Conservation (phyloP, 2,329 filamentous ascomycete species). For the Bipolaris sorokiniana region DNA sequence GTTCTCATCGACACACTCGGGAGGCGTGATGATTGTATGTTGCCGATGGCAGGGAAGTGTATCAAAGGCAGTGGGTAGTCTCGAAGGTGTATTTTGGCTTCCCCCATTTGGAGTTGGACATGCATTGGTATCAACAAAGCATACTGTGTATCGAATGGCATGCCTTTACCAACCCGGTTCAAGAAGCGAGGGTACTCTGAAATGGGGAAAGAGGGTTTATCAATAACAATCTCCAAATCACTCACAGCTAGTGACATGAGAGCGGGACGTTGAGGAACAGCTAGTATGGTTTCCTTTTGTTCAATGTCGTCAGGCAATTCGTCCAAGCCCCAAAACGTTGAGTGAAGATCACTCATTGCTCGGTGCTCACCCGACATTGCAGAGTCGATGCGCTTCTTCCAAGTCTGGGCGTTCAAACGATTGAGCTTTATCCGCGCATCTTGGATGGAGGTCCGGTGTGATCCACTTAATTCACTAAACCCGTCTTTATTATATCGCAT, state of each 20-base stretch:
- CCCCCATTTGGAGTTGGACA: slow-evolving; percentile 86
- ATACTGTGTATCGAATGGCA: slow-evolving; percentile 91
- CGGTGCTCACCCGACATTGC: slow-evolving; percentile 72
- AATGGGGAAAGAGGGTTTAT: slow-evolving; percentile 91
- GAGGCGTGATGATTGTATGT: slow-evolving; percentile 77
- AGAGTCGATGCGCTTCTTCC: slow-evolving; percentile 88
- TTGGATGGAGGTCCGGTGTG: slow-evolving; percentile 73
- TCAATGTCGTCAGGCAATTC: slow-evolving; percentile 80
- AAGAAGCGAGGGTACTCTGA: slow-evolving; percentile 83
- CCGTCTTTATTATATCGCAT: slow-evolving; percentile 80
- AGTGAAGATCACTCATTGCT: slow-evolving; percentile 78
- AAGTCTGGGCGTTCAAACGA: slow-evolving; percentile 83
- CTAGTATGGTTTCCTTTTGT: slow-evolving; percentile 82
- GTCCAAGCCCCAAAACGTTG: slow-evolving; percentile 81
- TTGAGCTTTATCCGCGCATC: slow-evolving; percentile 79
- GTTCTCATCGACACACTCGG: slow-evolving; percentile 84
- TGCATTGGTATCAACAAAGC: slow-evolving; percentile 88
- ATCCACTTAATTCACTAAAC: slow-evolving; percentile 72
- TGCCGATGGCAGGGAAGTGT: slow-evolving; percentile 83
- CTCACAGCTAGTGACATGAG: slow-evolving; percentile 81
- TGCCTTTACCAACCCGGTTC: slow-evolving; percentile 91
- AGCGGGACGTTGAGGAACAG: slow-evolving; percentile 82
- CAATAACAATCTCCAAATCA: slow-evolving; percentile 82
- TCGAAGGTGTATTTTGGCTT: slow-evolving; percentile 81
- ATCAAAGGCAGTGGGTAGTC: slow-evolving; percentile 93